Evolutionary conservation across 768 basidiomycete species (phyloP), one percentile per base, ranked within the genome.

Genomic region (Tricholoma matsutake): DNA sequence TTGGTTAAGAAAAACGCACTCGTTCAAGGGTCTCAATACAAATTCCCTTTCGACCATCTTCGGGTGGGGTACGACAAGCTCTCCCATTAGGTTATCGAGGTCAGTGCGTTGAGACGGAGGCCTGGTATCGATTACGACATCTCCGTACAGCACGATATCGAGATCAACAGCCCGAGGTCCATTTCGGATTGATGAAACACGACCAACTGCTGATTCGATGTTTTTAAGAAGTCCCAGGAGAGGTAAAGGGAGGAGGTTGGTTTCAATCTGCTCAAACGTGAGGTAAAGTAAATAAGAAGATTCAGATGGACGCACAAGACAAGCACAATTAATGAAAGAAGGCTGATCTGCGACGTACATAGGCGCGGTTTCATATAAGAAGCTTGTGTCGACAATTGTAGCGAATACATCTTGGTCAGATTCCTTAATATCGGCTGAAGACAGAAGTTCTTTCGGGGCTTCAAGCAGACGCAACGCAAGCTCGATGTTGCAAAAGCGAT

Each of bases 331-430:
- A 61, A 91, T 82, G 74, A 98, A 98, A 35, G 79, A 76, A 11
- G 88, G 90, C 71, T 99, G 97, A 60, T 97, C 89, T 10, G 84
- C 84, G 45, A 96, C 89, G 71, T 99, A 98, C 97, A 99, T 98
- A 0, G 97, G 93, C 10, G 88, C 81, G 18, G 91, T 95, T 74
- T 98, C 91, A 70, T 98, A 98, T 77, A 98, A 70, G 74, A 94
- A 92, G 69, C 93, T 94, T 1, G 93, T 95, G 66, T 92, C 81
- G 20, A 87, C 72, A 29, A 96, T 78, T 14, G 68, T 68, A 2
- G 81, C 71, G 28, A 65, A 65, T 0, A 71, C 72, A 32, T 72
- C 62, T 18, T 57, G 49, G 9, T 49, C 57, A 39, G 56, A 61
- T 56, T 64, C 55, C 41, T 56, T 60, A 9, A 61, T 55, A 20